These are phyloP conservation scores for Aspergillus tamarii DNA, from an alignment of 2,329 filamentous ascomycete genomes.

Conservation along the genomic window DNA sequence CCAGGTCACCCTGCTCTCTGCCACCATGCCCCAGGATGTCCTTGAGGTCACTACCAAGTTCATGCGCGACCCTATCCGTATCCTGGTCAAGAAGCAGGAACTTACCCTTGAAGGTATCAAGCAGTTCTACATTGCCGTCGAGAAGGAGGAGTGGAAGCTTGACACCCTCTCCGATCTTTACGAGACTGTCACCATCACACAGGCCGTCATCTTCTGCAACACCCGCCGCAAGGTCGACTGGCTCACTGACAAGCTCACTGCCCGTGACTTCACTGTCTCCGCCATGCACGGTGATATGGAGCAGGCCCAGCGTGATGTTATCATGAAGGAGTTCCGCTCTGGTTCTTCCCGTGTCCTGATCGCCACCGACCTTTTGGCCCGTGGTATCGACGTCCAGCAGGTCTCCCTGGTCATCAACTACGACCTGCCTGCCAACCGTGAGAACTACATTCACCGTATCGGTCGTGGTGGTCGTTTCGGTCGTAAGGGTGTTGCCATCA, in stretches of 20 bases:
- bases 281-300: conserved; percentile 99
- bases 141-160: conserved; percentile 99
- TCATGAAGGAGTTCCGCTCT: conserved; percentile 99
- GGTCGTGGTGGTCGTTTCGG: conserved; percentile 99
- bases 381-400: conserved; percentile 99
- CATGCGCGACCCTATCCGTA: conserved; percentile 99
- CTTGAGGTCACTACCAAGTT: conserved; percentile 99
- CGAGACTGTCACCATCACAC: conserved; percentile 98
- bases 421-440: conserved; percentile 96
- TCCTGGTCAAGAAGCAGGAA: conserved; percentile 99
- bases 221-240: conserved; percentile 99
- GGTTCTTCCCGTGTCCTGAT: conserved; percentile 98
- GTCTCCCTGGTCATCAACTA: conserved; percentile 99
- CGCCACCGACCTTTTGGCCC: conserved; percentile 93
- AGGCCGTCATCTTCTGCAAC: conserved; percentile 99
- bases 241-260: conserved; percentile 98
- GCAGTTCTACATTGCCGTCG: conserved; percentile 99
- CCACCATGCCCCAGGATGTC: conserved; percentile 98
- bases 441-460: conserved; percentile 99
- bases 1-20: conserved; percentile 96
- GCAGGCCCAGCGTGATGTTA: conserved; percentile 94
- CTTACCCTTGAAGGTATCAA: conserved; percentile 99
- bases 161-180: conserved; percentile 98
- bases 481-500: conserved; percentile 99
- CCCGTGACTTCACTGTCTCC: conserved; percentile 98